A percentile compares a stretch with the other conserved stretches of the same genome.
These are phyloP conservation scores for Escallonia herrerae DNA, from an alignment of 129 eudicot species.

Conservation along the genomic window DNA sequence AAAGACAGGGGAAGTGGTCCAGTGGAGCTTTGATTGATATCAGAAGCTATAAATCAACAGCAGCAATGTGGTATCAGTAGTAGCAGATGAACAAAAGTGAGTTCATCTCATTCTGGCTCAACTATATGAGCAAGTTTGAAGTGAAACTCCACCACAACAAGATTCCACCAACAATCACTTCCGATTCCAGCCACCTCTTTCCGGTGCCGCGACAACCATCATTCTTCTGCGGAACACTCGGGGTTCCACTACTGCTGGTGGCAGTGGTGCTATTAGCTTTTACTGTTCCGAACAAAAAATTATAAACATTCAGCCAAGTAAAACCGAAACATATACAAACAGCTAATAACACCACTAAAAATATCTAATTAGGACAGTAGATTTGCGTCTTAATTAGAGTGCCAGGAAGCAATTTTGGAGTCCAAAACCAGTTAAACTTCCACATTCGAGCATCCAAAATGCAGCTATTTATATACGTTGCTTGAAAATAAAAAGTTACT, in stretches of 20 bases:
- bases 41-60: too few species aligned
- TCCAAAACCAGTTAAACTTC: not conserved
- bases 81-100: too few species aligned
- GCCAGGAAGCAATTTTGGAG: not conserved
- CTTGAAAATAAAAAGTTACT: not conserved
- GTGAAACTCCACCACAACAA: constrained; percentile 22
- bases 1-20: too few species aligned
- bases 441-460: not conserved
- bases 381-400: too few species aligned
- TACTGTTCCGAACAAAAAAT: constrained; percentile 10
- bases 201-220: constrained; percentile 7
- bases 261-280: constrained; percentile 22
- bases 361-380: not conserved
- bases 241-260: constrained; percentile 3
- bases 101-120: not conserved
- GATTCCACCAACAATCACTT: constrained; percentile 22
- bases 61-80: too few species aligned
- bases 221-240: constrained; percentile 12
- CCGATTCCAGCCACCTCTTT: constrained; percentile 11
- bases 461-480: not conserved
- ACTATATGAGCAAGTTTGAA: constrained; percentile 21
- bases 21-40: too few species aligned
- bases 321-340: not conserved
- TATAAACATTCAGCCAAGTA: not conserved
- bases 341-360: not conserved